These are phyloP conservation scores for Pythium graminicola DNA, from an alignment of 352 stramenopile genomes.

Conservation along the genomic window DNA sequence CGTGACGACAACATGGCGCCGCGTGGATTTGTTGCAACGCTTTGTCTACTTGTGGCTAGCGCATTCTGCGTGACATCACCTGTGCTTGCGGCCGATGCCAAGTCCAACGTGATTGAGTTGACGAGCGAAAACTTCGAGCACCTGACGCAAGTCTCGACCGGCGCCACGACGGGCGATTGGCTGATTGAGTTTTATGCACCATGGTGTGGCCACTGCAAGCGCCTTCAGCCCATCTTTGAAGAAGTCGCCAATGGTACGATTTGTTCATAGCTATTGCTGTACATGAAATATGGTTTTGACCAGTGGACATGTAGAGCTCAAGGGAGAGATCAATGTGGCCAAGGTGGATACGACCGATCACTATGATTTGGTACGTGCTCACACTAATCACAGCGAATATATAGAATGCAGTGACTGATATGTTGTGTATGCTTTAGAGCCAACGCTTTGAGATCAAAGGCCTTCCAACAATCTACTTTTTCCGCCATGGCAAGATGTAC, in stretches of 20 bases:
- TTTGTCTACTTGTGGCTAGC: constrained; percentile 3
- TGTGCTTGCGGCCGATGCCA: constrained; percentile 1
- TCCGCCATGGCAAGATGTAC: constrained; percentile 73
- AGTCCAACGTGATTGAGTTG: constrained; percentile 57
- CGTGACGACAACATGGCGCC: constrained; percentile 8
- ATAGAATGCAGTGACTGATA: too few species aligned
- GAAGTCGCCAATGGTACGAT: constrained; percentile 58
- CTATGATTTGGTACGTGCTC: constrained; percentile 35
- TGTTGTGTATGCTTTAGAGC: constrained; percentile 22
- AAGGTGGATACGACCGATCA: constrained; percentile 87
- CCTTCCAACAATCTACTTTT: constrained; percentile 72
- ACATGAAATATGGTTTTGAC: too few species aligned
- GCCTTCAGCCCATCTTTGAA: constrained; percentile 62
- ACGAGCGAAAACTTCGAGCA: constrained; percentile 80
- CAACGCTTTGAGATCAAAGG: constrained; percentile 81
- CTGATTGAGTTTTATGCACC: constrained; percentile 92
- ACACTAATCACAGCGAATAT: too few species aligned
- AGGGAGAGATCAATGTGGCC: constrained; percentile 84
- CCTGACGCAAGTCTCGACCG: constrained; percentile 84
- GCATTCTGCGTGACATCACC: not conserved
- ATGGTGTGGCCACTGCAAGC: constrained; percentile 93
- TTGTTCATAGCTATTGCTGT: too few species aligned
- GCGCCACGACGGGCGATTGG: constrained; percentile 89
- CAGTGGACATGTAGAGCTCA: constrained; percentile 52
- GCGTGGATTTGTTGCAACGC: constrained; percentile 4